These are phyloP conservation scores for Vickermania ingenoplastis DNA, from an alignment of 208 protist genomes.

Conservation along the genomic window DNA sequence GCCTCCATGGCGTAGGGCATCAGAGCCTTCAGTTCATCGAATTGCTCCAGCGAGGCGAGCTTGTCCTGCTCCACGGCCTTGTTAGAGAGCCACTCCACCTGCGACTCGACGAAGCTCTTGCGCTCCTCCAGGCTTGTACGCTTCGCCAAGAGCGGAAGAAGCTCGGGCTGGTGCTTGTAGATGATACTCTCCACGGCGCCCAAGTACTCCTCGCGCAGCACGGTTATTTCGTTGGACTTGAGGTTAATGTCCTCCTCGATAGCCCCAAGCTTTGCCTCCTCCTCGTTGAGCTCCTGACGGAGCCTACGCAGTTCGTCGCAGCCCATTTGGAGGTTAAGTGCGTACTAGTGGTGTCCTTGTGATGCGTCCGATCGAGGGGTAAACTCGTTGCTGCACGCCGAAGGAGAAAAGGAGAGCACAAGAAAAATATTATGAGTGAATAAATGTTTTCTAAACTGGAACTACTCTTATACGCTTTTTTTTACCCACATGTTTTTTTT, in stretches of 20 bases:
- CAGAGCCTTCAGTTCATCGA: conserved; percentile 31
- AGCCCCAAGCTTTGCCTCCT: conserved; percentile 28
- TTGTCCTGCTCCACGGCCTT: conserved; percentile 46
- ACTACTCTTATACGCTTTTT: no score
- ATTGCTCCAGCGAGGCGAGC: conserved; percentile 20
- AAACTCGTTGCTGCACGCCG: no score
- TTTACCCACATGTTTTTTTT: no score
- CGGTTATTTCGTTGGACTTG: conserved; percentile 39
- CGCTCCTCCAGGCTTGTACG: conserved; percentile 25
- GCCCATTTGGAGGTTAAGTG: no score
- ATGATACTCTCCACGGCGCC: conserved; percentile 34
- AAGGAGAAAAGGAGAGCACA: no score
- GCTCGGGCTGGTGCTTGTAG: conserved; percentile 45
- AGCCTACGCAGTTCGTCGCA: conserved; percentile 10
- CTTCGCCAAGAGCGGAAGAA: conserved; percentile 31
- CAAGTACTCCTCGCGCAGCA: conserved; percentile 61
- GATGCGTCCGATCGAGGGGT: no score
- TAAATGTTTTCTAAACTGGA: no score
- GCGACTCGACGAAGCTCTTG: conserved; percentile 20
- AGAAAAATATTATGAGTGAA: no score
- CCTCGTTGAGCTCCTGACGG: conserved; percentile 17
- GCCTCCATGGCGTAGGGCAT: conserved; percentile 27
- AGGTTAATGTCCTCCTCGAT: conserved; percentile 56
- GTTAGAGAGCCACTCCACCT: conserved; percentile 57
- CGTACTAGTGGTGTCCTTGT: no score